These are phyloP conservation scores for Neofusicoccum sp. DNA, from an alignment of 2,329 filamentous ascomycete species.

Conservation along the genomic window DNA sequence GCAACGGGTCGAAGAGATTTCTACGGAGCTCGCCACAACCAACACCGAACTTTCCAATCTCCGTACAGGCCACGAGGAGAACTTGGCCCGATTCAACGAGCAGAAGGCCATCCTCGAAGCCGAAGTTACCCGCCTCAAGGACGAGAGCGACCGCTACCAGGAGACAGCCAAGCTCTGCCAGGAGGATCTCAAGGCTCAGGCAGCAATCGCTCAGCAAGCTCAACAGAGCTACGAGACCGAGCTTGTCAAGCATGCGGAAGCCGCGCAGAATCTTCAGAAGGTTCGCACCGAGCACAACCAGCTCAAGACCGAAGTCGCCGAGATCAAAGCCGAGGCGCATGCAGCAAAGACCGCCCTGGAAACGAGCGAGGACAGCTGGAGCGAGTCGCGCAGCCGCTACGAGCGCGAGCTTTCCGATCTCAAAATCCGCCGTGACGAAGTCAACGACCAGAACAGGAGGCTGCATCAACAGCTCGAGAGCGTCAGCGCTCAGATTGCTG, in stretches of 20 bases:
- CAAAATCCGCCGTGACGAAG: constrained; percentile 75
- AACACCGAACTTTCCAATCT: constrained; percentile 80
- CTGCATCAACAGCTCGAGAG: constrained; percentile 86
- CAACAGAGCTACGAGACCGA: constrained; percentile 96
- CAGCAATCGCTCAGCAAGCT: constrained; percentile 86
- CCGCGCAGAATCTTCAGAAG: constrained; percentile 78
- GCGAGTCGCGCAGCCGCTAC: constrained; percentile 73
- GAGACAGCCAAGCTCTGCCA: constrained; percentile 82
- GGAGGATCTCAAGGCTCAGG: constrained; percentile 88
- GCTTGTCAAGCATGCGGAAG: constrained; percentile 90
- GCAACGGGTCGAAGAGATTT: constrained; percentile 79
- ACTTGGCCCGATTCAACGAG: constrained; percentile 68
- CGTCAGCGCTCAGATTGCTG: constrained; percentile 74
- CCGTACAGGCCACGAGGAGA: constrained; percentile 76
- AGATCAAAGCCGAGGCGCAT: constrained; percentile 77
- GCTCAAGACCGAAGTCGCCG: constrained; percentile 74
- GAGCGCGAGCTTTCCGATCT: constrained; percentile 82
- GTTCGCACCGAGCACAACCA: constrained; percentile 79
- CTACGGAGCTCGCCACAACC: constrained; percentile 73
- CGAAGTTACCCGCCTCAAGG: constrained; percentile 77
- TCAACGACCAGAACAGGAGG: constrained; percentile 84
- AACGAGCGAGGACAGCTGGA: constrained; percentile 85
- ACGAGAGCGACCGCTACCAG: constrained; percentile 75
- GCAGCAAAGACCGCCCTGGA: constrained; percentile 75
- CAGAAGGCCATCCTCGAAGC: constrained; percentile 77